Evolutionary conservation across 1,139 yeast genomes (phyloP), one percentile per base, ranked within the genome.

Genomic region (Zhuliangozyma parablackwelliae): DNA sequence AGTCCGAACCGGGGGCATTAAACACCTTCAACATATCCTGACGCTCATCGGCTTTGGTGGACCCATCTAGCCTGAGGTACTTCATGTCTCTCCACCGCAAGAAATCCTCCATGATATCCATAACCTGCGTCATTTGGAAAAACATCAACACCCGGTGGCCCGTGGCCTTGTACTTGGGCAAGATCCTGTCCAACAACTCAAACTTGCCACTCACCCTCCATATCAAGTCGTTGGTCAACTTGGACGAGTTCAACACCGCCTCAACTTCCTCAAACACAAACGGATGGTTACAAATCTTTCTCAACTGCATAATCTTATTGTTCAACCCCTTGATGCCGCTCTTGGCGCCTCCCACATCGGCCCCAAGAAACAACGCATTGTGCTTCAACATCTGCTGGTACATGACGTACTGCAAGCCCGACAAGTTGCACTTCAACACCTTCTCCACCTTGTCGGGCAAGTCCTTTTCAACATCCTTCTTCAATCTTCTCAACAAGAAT

Each of bases 201-300:
- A 86, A 83, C 56, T 86, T 86, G 49, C 95, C 95, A 8, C 82
- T 75, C 32, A 70, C 75, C 62, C 88, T 72, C 92, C 92, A 84
- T 42, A 84, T 82, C 42, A 73, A 65, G 48, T 81, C 84, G 51
- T 82, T 82, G 1, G 75, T 63, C 13, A 97, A 96, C 55, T 90
- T 88, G 36, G 92, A 78, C 45, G 87, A 71, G 44, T 81, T 78
- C 70, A 42, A 90, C 76, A 42, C 83, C 94, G 59, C 92, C 63
- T 92, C 98, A 33, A 92, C 95, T 49, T 89, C 97, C 56, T 87
- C 96, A 61, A 88, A 92, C 11, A 92, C 97, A 66, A 84, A 92
- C 1, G 98, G 98, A 68, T 92, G 98, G 58, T 92, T 92, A 67
- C 97, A 92, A 49, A 92, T 89, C 61, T 92, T 92, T 53, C 96